Evolutionary conservation across 331 rosid genomes (phyloP), one percentile per base, ranked within the genome.

Genomic region (Phaseolus coccineus): DNA sequence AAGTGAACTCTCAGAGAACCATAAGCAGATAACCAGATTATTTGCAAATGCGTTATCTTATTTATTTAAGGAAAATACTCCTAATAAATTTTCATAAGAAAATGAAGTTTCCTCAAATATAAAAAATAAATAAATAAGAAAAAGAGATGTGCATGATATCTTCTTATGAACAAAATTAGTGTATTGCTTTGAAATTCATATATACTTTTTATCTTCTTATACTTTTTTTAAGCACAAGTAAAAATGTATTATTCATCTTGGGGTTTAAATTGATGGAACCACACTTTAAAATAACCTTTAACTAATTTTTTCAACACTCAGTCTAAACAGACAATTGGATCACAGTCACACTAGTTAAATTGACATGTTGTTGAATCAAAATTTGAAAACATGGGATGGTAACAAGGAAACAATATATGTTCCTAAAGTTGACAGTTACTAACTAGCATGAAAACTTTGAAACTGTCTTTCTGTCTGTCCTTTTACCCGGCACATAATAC

Each of bases 401-500:
- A 46, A 13, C 3, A 11, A 2, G 16, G 12, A 46, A 46, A 42
- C 47, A 46, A 3, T 3, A 12, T 12, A 11, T 15, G 15, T 46
- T 44, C 15, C 51, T 46, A 12, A 46, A 46, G 51, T 46, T 46
- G 51, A 58, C 78, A 50, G 69, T 42, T 74, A 37, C 35, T 25
- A 53, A 24, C 9, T 2, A 39, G 5, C 59, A 33, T 44, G 76
- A 58, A 74, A 65, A 31, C 12, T 35, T 3, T 8, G 56, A 79
- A 79, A 59, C 58, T 28, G 14, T 56, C 47, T 35, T 9, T 42
- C 13, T 42, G 12, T 67, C 53, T 62, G 39, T 63, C 73, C 51
- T 46, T 53, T 44, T 69, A 14, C 27, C 44, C 74, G 69, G 74
- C 63, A 61, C 67, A 84, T 52, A 25, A 79, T 53, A 25, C 76